Percentiles rank a stretch among this genome's conserved stretches.
Evolutionary conservation across 495 filamentous ascomycete genomes (phyloP).

Genomic region (Recurvomyces mirabilis): DNA sequence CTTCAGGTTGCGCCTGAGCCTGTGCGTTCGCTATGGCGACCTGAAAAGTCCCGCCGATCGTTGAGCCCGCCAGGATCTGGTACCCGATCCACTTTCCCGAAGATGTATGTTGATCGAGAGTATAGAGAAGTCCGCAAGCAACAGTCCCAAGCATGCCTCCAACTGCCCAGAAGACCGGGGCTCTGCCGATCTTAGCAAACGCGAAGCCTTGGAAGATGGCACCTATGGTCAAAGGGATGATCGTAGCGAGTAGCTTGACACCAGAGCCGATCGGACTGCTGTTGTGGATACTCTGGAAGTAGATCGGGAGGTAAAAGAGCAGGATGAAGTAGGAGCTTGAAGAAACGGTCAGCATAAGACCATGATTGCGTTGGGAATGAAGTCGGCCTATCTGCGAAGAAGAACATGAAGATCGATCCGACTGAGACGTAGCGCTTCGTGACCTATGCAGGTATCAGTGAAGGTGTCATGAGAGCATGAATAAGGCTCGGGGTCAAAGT

Average conservation of each 20-base stretch:
- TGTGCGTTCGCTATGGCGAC: conserved; percentile 21
- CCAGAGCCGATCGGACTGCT: conserved; percentile 18
- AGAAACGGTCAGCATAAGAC: too few species aligned
- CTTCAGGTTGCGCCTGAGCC: conserved; percentile 12
- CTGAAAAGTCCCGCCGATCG: neutral
- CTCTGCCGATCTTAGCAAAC: neutral
- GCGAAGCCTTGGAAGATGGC: conserved; percentile 5
- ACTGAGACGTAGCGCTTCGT: conserved; percentile 43
- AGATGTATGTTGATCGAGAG: conserved; percentile 16
- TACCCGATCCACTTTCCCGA: conserved; percentile 12
- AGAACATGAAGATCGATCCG: conserved; percentile 11
- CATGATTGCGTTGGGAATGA: too few species aligned
- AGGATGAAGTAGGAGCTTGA: conserved; percentile 15
- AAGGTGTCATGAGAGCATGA: too few species aligned
- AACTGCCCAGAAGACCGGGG: conserved; percentile 11
- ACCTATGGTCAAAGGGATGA: neutral
- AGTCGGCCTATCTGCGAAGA: too few species aligned
- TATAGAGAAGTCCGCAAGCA: conserved; percentile 5
- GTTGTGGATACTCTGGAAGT: conserved; percentile 23
- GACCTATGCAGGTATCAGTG: too few species aligned
- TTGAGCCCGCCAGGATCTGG: neutral
- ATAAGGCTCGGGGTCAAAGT: too few species aligned
- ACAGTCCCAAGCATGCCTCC: conserved; percentile 11
- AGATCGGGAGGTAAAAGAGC: conserved; percentile 27
- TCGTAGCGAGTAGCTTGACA: conserved; percentile 21